Evolutionary conservation across 2,329 filamentous ascomycete genomes (phyloP), one percentile per base, ranked within the genome.

Genomic region (Torrubiella hemipterigena): DNA sequence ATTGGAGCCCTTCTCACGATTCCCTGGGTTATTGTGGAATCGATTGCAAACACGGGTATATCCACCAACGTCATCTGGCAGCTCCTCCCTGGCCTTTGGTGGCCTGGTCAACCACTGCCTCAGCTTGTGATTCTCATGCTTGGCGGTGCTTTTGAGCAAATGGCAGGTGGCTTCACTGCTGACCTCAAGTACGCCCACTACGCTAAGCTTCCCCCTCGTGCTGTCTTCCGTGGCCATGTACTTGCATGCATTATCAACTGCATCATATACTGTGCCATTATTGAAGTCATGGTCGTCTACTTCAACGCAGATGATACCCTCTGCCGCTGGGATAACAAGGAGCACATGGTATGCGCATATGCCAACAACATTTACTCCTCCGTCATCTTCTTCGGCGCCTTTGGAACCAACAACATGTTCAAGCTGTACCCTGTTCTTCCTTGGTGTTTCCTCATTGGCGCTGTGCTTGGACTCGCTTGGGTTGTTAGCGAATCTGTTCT

Each of bases 21-120:
- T 11, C 65, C 65, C 5, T 54, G 52, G 40, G 56, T 55, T 24
- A 58, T 69, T 28, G 54, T 69, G 29, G 51, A 61, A 20, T 39
- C 38, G 10, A 37, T 39, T 38, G 65, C 61, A 5, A 63, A 65
- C n/a, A 57, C 65, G 6, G 53, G 61, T 34, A 53, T 67, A 16
- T 56, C 56, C 3, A 43, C 68, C 11, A 67, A 68, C 34, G 61
- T 68, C 29, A 52, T 67, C 32, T 63, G 60, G 13, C 61, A 64
- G 41, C 61, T 65, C 32, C 54, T 69, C 14, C 44, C 42, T n/a
- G 43, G 43, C 12, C 31, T 45, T 33, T 40, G 45, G 45, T 43
- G 42, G 33, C 43, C 43, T 5, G 43, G 44, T 13, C 38, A 39
- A 18, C 44, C 44, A 11, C 36, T 44, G 5, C 43, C 43, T 5